A percentile compares a stretch with the other conserved stretches of the same genome.
phyloP scores from a whole-genome alignment of 345 rosid species.

The Syzygium jambos region DNA sequence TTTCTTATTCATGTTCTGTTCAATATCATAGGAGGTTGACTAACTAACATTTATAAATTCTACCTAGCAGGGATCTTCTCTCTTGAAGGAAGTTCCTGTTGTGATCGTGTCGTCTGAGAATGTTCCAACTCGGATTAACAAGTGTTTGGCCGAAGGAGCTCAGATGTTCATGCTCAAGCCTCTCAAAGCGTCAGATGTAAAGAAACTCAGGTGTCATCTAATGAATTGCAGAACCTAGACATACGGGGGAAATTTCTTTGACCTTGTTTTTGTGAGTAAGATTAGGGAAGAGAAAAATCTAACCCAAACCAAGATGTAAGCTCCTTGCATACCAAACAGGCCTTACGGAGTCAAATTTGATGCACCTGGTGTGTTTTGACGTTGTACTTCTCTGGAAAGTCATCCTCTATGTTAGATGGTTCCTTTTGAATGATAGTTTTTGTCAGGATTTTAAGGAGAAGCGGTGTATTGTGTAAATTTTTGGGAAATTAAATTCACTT shows the following conservation, averaged over 20 bases:
- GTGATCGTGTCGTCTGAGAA: conserved; percentile 86
- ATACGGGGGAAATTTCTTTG: neutral
- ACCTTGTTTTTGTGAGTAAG: neutral
- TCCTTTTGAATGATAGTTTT: neutral
- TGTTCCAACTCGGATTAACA: conserved; percentile 54
- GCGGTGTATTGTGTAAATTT: neutral
- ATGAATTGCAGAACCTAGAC: conserved; percentile 23
- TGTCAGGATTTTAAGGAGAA: neutral
- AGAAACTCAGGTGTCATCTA: conserved; percentile 45
- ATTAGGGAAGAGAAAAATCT: neutral
- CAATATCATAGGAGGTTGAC: neutral
- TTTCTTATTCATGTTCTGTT: neutral
- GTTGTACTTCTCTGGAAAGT: neutral
- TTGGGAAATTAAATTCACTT: neutral
- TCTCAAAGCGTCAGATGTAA: conserved; percentile 63
- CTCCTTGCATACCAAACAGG: neutral
- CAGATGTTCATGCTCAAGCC: conserved; percentile 91
- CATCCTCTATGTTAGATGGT: neutral
- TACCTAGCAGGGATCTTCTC: conserved; percentile 51
- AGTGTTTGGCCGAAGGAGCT: conserved; percentile 89
- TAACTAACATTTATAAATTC: neutral
- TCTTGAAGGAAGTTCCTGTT: conserved; percentile 70
- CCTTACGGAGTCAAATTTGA: neutral
- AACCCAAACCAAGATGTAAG: neutral
- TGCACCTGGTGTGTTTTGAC: neutral